Conservation (phyloP, 176 grass and related monocot genomes). For the Saccharum officinarum region DNA sequence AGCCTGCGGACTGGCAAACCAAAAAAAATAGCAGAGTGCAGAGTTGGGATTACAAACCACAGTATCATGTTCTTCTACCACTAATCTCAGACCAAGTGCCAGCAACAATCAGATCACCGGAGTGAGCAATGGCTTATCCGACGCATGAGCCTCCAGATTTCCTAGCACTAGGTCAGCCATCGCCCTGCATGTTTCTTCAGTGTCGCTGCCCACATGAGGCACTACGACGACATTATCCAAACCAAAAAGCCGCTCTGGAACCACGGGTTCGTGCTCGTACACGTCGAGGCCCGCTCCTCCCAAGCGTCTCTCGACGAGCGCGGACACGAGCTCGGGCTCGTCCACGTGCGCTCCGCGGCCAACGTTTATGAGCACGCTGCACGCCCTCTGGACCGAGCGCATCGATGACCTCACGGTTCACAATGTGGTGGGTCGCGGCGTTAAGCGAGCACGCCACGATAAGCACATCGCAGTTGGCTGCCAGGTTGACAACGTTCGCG, state of each 20-base stretch:
- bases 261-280: conserved; percentile 70
- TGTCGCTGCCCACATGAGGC: conserved; percentile 80
- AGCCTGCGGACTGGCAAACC: background rate
- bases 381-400: conserved; percentile 67
- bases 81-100: background rate
- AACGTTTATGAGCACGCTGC: conserved; percentile 85
- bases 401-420: conserved; percentile 64
- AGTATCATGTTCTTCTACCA: background rate
- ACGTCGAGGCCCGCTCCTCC: conserved; percentile 81
- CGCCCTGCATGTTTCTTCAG: conserved; percentile 62
- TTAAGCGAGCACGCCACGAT: conserved; percentile 72
- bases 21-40: conserved; percentile 27
- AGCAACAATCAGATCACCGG: conserved; percentile 53
- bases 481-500: conserved; percentile 55
- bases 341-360: conserved; percentile 76
- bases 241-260: conserved; percentile 58
- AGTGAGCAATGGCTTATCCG: conserved; percentile 61
- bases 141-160: conserved; percentile 76
- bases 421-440: conserved; percentile 55
- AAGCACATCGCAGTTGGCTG: conserved; percentile 67
- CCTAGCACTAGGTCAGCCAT: conserved; percentile 86
- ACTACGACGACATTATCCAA: conserved; percentile 73
- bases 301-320: conserved; percentile 61
- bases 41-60: background rate
- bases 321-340: conserved; percentile 73